Base-by-base conservation (phyloP, 2,329 filamentous ascomycete genomes). In the Penicillium sp. region DNA sequence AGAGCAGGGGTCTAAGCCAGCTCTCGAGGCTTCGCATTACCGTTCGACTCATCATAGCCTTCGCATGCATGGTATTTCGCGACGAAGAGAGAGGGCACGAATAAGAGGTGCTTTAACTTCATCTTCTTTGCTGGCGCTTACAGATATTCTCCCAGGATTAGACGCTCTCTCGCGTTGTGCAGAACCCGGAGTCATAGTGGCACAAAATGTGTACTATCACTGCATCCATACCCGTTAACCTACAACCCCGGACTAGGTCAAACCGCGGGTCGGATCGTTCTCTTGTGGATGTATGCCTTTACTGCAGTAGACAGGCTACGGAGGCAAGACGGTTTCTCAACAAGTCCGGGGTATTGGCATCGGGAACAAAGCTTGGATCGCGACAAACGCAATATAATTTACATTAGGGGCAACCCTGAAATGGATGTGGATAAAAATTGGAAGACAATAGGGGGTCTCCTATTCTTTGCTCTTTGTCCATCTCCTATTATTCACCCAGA, bases 241-340 rank as follows among this genome's bases (percentile, higher is more conserved):
- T 56, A 44, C 59, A 60, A 58, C 57, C 58, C 59, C 55, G 47
- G 51, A 48, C 49, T 50, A 49, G 21, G 9, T 53, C 51, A 57
- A 59, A 34, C 48, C 48, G 29, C 36, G 18, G 44, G 18, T 29
- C 22, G 32, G 38, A 21, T 32, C 29, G 34, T 24, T 36, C 27
- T 6, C n/a, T 24, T 16, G 10, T 34, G 21, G 47, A 5, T 34
- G 34, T 13, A 10, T 11, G n/a, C 14, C 31, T 39, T 18, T 44
- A 9, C 36, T 40, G 38, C 38, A 11, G 38, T 40, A n/a, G 7
- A 21, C 10, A 40, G n/a, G 38, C n/a, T 40, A 40, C 16, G 16
- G 38, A 2, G 16, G 38, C 18, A 21, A 40, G n/a, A 40, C 38
- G 21, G 18, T 21, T 4, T 21, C 16, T 21, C 16, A 40, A 40